phyloP scores from a whole-genome alignment of 805 yeast species.

The Aciculoconidium aculeatum region DNA sequence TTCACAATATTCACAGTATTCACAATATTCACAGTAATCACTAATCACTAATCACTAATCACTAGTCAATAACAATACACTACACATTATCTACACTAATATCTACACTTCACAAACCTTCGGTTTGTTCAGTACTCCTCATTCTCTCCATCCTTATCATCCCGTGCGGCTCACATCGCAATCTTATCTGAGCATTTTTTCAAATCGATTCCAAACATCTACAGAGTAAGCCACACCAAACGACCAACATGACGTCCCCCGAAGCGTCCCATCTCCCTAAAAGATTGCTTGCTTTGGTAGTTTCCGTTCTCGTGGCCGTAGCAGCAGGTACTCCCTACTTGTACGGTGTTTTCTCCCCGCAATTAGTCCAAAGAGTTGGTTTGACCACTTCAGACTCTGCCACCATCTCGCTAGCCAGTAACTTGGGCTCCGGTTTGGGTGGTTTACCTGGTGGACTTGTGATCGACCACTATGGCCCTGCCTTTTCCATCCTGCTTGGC shows the following conservation, averaged over 20 bases:
- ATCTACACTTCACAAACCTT: too few species aligned
- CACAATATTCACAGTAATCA: too few species aligned
- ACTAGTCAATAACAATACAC: too few species aligned
- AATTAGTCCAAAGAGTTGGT: conserved; percentile 50
- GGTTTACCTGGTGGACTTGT: conserved; percentile 68
- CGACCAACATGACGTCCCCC: conserved; percentile 4
- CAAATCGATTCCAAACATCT: too few species aligned
- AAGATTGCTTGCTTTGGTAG: conserved; percentile 22
- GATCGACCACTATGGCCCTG: conserved; percentile 59
- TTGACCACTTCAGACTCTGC: conserved; percentile 60
- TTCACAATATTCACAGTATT: too few species aligned
- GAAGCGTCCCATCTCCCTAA: conserved; percentile 8
- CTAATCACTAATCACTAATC: too few species aligned
- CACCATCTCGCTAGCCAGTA: conserved; percentile 54
- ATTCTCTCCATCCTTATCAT: too few species aligned
- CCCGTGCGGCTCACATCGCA: too few species aligned
- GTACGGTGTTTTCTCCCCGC: conserved; percentile 74
- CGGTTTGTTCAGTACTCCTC: too few species aligned
- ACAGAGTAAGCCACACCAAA: too few species aligned
- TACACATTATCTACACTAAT: too few species aligned
- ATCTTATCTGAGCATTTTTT: too few species aligned
- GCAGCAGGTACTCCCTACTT: conserved; percentile 75
- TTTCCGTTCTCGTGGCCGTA: conserved; percentile 45
- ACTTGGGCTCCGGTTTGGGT: conserved; percentile 61
- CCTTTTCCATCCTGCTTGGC: conserved; percentile 47